Evolutionary conservation across 768 basidiomycete species (phyloP), one percentile per base, ranked within the genome.

Genomic region (Auricularia heimuer): DNA sequence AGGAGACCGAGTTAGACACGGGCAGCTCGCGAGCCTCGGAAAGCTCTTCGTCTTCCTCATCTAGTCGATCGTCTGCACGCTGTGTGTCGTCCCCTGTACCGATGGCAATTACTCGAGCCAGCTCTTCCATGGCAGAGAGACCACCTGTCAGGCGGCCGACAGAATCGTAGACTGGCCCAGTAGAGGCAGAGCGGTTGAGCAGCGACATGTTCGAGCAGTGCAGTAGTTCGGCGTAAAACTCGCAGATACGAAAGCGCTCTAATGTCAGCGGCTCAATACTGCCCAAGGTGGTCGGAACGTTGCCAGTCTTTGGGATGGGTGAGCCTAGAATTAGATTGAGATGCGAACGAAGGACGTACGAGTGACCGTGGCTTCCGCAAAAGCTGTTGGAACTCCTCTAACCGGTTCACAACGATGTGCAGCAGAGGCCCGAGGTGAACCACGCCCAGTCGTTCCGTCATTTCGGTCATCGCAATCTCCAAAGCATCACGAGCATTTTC

Each of bases 131-230:
- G 12, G 89, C 87, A 1, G 85, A 78, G 11, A 97, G 76, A 4
- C 96, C 95, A n/a, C 94, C 94, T 69, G 88, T 85, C 54, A 99
- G 76, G 34, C 91, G 85, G 21, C 96, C 96, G 63, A 92, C 85
- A 1, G 80, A 77, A 71, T 92, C 92, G 74, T 93, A 94, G n/a
- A 86, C 77, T 29, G 84, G 80, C 58, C 84, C 82, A 64, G 82
- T 86, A 60, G 88, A 86, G 0, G 83, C 72, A 1, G 83, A 76
- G 10, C 97, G 91, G 73, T 98, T 98, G 34, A 98, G 80, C 29
- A 98, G 83, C 4, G 91, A 87, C 96, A 99, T 98, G 71, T 97
- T 98, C 18, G 97, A 98, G 73, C 94, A 97, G 72, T 99, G 97
- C 33, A 98, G 78, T 4, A 99, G 85, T 73, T 99, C 97, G 21